phyloP scores from a whole-genome alignment of 257 asterid species.

The Oldenlandia corymbosa region DNA sequence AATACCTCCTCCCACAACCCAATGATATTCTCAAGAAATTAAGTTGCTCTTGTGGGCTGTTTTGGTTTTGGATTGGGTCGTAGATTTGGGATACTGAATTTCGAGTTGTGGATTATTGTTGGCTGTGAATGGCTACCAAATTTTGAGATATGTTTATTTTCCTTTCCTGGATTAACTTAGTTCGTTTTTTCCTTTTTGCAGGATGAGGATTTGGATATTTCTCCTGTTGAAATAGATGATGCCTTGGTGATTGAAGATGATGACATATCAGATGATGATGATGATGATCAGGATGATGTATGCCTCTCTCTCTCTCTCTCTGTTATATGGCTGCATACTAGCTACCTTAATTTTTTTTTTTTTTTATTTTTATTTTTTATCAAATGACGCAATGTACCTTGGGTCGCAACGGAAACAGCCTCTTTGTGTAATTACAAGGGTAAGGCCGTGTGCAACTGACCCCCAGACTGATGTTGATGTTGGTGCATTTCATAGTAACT shows the following conservation, averaged over 20 bases:
- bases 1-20: too few relatives aligned
- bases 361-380: too few relatives aligned
- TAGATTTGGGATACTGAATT: background rate
- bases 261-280: conserved; percentile 87
- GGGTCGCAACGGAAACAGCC: too few relatives aligned
- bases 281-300: conserved; percentile 80
- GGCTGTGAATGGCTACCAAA: background rate
- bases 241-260: conserved; percentile 95
- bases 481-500: too few relatives aligned
- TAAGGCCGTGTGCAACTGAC: too few relatives aligned
- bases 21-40: background rate
- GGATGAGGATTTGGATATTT: conserved; percentile 88
- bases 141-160: background rate
- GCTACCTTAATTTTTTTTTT: too few relatives aligned
- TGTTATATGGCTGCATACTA: background rate
- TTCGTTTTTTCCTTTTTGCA: conserved; percentile 22
- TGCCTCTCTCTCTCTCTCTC: conserved; percentile 8
- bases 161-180: background rate
- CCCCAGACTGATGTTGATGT: too few relatives aligned
- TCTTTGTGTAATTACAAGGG: too few relatives aligned
- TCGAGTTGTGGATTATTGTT: background rate
- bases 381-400: too few relatives aligned
- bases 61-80: background rate
- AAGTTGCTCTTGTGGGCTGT: background rate
- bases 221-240: conserved; percentile 80